A percentile compares a stretch with the other conserved stretches of the same genome.
These are phyloP conservation scores for Wickerhamiella slavikovae DNA, from an alignment of 805 yeast species.

Conservation along the genomic window DNA sequence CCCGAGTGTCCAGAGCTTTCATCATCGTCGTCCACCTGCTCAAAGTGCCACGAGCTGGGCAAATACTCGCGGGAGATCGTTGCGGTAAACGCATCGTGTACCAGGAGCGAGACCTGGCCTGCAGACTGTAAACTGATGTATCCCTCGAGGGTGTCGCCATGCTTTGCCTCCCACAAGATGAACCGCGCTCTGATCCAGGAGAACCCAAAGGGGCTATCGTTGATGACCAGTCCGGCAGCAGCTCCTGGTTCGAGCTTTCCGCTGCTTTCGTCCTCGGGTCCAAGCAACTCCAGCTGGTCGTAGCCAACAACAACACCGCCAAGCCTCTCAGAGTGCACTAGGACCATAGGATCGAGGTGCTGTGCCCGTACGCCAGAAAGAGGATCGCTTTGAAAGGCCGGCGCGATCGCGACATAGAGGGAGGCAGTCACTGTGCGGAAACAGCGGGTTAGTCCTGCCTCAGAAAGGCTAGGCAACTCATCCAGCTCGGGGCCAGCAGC, in stretches of 20 bases:
- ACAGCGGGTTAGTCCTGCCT: constrained; percentile 30
- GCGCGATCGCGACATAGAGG: constrained; percentile 75
- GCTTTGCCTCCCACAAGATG: constrained; percentile 72
- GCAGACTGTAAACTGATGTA: constrained; percentile 81
- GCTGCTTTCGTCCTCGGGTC: constrained; percentile 23
- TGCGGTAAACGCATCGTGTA: constrained; percentile 90
- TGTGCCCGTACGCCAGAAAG: constrained; percentile 64
- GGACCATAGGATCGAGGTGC: constrained; percentile 74
- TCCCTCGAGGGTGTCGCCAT: constrained; percentile 80
- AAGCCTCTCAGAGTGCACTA: constrained; percentile 55
- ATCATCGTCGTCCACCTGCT: constrained; percentile 36
- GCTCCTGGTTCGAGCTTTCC: no score
- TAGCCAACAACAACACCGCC: constrained; percentile 77
- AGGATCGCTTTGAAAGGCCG: constrained; percentile 48
- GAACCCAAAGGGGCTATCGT: constrained; percentile 73
- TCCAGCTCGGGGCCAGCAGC: constrained; percentile 5
- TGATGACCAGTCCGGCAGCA: constrained; percentile 40
- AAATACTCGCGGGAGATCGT: constrained; percentile 68
- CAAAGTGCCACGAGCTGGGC: constrained; percentile 72
- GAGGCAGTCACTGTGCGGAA: constrained; percentile 39
- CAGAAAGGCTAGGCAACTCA: constrained; percentile 11
- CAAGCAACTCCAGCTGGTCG: constrained; percentile 34
- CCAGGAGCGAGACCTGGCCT: constrained; percentile 75
- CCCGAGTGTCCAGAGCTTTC: constrained; percentile 27
- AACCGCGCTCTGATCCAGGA: constrained; percentile 72